Evolutionary conservation across 495 filamentous ascomycete genomes (phyloP), one percentile per base, ranked within the genome.

Genomic region (Tuber umbilicatum): DNA sequence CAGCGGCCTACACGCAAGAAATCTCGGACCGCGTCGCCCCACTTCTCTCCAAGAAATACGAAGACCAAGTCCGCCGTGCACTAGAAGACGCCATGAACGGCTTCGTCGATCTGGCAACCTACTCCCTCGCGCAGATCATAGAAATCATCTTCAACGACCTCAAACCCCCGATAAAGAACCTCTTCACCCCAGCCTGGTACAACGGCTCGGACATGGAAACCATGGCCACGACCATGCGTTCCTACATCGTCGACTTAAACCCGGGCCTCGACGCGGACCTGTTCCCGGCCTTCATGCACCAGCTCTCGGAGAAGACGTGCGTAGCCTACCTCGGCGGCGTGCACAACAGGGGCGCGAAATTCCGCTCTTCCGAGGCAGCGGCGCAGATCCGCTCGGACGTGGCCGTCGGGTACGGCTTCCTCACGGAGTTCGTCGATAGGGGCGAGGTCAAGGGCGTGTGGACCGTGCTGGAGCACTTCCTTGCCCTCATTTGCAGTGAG

Each of bases 171-270:
- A 88, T 97, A 75, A 88, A 91, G 41, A 92, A 96, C 68, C 92
- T 98, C 85, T 99, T 97, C 87, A 97, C 94, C 0, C 84, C 88
- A 35, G 87, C 87, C 74, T 99, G 95, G 95, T 97, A 97, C 81
- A 85, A 86, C 31, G 89, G 90, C 73, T 91, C 89, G 70, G 89
- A 91, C 68, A 92, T 97, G 88, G 91, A 91, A 76, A 91, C 93
- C 68, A 96, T 98, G 85, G 89, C 91, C 38, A 92, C 90, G 42
- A 99, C 95, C 0, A 93, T 98, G 79, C 92, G 96, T 75, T 94
- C 97, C 83, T 99, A 99, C 84, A 88, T 97, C 73, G 83, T 86
- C 81, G 95, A 98, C 83, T 87, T 98, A 27, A 92, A 97, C 83
- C 80, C 80, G 0, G 92, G 91, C 19, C 88, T 99, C 3, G 88